Evolutionary conservation across 2,329 filamentous ascomycete species (phyloP), one percentile per base, ranked within the genome.

Genomic region (Thielaviopsis punctulata): DNA sequence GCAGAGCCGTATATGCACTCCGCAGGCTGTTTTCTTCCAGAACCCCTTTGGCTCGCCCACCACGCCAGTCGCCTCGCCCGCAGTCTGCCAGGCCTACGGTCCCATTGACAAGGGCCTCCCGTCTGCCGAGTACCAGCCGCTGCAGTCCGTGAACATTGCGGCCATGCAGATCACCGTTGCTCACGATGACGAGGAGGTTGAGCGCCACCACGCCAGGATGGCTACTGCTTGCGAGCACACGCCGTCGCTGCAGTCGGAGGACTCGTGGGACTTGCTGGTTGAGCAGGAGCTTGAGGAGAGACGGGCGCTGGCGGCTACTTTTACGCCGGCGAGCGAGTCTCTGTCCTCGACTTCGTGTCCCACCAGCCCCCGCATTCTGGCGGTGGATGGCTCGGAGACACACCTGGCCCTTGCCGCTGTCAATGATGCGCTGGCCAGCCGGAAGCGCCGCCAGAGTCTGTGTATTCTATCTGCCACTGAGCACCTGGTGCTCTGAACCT

Each of bases 381-480:
- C 18, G 5, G 27, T 9, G 10, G 46, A 30, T 41, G 33, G 24
- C 9, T n/a, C 33, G 8, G 30, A 47, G 23, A 36, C 10, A 10
- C 4, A 43, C 9, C n/a, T 47, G 19, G 27, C 44, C 25, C 15
- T 52, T 21, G 30, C 39, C n/a, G 27, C 47, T 45, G 30, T 53
- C 4, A 45, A 27, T 39, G 23, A 45, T 15, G 21, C 19, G 13
- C 39, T 55, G 9, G 21, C 24, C 39, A 23, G n/a, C 22, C 47
- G 50, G n/a, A 44, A 52, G 21, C 53, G 50, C 30, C 53, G 53
- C 21, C 53, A 55, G 24, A 55, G 53, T 33, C 45, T 55, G 27
- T 45, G 50, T 33, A 30, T 50, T n/a, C 27, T 48, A 36, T 25
- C 52, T 18, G 43, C 48, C 19, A 10, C 45, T n/a, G 36, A 51